Percentiles rank a stretch among this genome's conserved stretches.
These are phyloP conservation scores for Emergomyces africanus DNA, from an alignment of 2,329 filamentous ascomycete species.

Conservation along the genomic window DNA sequence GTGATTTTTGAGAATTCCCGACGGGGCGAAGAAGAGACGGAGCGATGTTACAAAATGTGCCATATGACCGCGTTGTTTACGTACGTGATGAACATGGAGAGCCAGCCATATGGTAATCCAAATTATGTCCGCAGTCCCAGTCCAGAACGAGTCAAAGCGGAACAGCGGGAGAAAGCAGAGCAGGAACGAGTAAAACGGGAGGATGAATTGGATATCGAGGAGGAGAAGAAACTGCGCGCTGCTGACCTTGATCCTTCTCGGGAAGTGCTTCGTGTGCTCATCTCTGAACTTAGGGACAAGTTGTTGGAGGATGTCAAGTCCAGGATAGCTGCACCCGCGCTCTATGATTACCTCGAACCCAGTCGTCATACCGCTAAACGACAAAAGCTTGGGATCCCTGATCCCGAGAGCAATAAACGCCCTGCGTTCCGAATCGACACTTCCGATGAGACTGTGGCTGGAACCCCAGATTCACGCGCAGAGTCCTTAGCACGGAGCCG, in stretches of 20 bases:
- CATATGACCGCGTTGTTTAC: constrained; percentile 81
- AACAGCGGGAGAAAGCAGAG: constrained; percentile 50
- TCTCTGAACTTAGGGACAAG: constrained; percentile 72
- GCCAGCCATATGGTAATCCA: constrained; percentile 55
- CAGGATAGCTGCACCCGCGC: constrained; percentile 66
- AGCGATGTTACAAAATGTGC: constrained; percentile 64
- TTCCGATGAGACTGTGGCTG: constrained; percentile 49
- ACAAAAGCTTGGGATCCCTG: constrained; percentile 62
- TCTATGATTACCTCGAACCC: constrained; percentile 74
- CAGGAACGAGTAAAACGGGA: constrained; percentile 55
- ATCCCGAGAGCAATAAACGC: constrained; percentile 49
- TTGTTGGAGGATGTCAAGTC: constrained; percentile 80
- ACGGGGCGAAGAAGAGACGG: constrained; percentile 64
- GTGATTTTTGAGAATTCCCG: constrained; percentile 75
- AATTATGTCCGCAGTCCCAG: constrained; percentile 43
- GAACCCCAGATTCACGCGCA: constrained; percentile 46
- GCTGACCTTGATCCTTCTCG: constrained; percentile 80
- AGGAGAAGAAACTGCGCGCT: constrained; percentile 78
- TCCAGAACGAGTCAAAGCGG: constrained; percentile 31
- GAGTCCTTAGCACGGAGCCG: constrained; percentile 32
- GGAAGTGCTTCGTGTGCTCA: constrained; percentile 68
- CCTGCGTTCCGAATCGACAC: constrained; percentile 42
- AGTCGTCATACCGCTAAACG: constrained; percentile 67
- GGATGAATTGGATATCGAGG: constrained; percentile 69
- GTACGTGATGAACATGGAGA: constrained; percentile 84